Conservation (phyloP, 2,329 filamentous ascomycete species). For the Botrytis squamosa region DNA sequence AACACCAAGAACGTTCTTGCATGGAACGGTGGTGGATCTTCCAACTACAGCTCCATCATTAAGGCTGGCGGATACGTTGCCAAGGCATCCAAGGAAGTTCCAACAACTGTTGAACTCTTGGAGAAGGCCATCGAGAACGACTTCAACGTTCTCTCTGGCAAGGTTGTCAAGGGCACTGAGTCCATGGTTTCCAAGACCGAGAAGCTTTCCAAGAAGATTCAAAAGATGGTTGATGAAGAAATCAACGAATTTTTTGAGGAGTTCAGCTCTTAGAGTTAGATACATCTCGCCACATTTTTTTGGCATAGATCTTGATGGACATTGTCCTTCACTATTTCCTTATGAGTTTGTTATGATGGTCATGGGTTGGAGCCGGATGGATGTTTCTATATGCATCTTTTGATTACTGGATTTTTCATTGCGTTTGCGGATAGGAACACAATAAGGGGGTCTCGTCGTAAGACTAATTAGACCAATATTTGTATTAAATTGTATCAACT, state of each 20-base stretch:
- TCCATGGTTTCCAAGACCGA: conserved; percentile 55
- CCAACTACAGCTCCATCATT: conserved; percentile 86
- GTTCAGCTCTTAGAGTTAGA: conserved; percentile 34
- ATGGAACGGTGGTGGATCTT: conserved; percentile 96
- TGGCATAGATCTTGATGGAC: conserved; percentile 28
- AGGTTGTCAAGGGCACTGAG: conserved; percentile 55
- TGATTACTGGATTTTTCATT: conserved; percentile 37
- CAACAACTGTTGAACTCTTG: conserved; percentile 57
- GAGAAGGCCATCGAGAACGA: conserved; percentile 60
- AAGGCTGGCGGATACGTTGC: conserved; percentile 68
- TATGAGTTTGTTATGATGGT: conserved; percentile 35
- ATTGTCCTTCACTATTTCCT: conserved; percentile 26
- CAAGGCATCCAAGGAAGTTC: conserved; percentile 49
- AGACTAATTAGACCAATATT: conserved; percentile 30
- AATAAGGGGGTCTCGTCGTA: conserved; percentile 24
- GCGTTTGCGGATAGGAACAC: conserved; percentile 23
- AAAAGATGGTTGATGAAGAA: conserved; percentile 61
- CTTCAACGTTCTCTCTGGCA: conserved; percentile 54
- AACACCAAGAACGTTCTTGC: conserved; percentile 93
- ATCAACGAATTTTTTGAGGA: conserved; percentile 59
- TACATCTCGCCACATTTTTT: conserved; percentile 27
- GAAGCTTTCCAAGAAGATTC: conserved; percentile 63
- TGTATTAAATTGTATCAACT: conserved; percentile 24
- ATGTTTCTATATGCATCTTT: conserved; percentile 34
- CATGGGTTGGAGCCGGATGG: conserved; percentile 35